Evolutionary conservation across 2,329 filamentous ascomycete species (phyloP).

Genomic region (Nemania sp.): DNA sequence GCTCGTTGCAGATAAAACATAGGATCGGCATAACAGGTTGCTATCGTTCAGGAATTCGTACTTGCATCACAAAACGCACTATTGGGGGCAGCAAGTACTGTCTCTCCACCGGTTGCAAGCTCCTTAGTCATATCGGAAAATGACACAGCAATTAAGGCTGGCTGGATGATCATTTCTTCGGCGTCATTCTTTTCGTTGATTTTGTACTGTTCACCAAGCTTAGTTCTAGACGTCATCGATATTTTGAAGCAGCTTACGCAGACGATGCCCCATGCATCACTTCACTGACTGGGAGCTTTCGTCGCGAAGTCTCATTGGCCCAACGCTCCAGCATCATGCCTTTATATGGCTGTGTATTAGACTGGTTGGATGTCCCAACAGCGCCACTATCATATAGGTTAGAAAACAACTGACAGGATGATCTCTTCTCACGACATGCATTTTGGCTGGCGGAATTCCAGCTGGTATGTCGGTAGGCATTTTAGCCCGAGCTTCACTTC

Average conservation of each 20-base stretch:
- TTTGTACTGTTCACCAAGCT: conserved; percentile 24
- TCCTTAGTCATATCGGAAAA: conserved; percentile 24
- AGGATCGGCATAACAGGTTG: neutral
- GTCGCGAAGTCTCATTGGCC: conserved; percentile 31
- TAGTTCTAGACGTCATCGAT: conserved; percentile 15
- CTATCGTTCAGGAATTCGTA: conserved; percentile 9
- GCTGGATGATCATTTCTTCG: conserved; percentile 20
- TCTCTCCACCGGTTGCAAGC: conserved; percentile 5
- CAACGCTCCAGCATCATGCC: conserved; percentile 34
- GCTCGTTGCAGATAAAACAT: conserved; percentile 5
- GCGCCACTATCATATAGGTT: conserved; percentile 27
- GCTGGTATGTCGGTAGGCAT: conserved; percentile 35
- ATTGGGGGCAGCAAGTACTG: conserved; percentile 22
- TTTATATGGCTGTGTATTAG: conserved; percentile 6
- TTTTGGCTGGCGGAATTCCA: conserved; percentile 19
- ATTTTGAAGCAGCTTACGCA: conserved; percentile 22
- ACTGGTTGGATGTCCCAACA: conserved; percentile 14
- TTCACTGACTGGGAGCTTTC: conserved; percentile 33
- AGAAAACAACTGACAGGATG: conserved; percentile 20
- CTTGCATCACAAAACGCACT: conserved; percentile 15
- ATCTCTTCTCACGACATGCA: conserved; percentile 27
- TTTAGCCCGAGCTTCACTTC: neutral
- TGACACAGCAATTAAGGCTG: conserved; percentile 25
- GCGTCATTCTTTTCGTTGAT: conserved; percentile 26
- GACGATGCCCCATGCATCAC: conserved; percentile 32